Conservation (phyloP, 345 rosid species). For the Populus ilicifolia region DNA sequence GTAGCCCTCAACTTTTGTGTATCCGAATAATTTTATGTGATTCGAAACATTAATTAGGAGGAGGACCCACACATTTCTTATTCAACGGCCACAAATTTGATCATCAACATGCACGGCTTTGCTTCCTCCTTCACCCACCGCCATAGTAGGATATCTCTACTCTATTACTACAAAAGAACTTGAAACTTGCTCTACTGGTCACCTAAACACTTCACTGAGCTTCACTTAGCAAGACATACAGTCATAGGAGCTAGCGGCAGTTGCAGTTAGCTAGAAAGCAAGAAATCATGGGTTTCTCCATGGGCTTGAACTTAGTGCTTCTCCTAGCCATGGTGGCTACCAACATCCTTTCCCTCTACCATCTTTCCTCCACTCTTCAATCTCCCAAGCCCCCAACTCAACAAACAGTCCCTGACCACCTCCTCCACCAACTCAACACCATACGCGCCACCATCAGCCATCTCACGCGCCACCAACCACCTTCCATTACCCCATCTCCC, state of each 20-base stretch:
- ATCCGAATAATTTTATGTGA: no score
- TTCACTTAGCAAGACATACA: neutral
- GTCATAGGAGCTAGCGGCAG: neutral
- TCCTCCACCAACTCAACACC: constrained; percentile 74
- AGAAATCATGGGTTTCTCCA: constrained; percentile 64
- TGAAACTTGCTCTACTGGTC: no score
- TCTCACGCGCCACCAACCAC: constrained; percentile 74
- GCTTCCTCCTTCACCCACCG: no score
- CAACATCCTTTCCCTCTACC: constrained; percentile 90
- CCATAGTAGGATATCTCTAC: no score
- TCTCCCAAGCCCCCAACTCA: constrained; percentile 49
- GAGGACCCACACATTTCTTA: neutral
- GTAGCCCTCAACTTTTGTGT: no score
- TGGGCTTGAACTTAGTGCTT: constrained; percentile 78
- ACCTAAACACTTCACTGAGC: neutral
- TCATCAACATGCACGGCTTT: neutral
- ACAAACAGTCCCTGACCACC: constrained; percentile 65
- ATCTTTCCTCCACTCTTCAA: constrained; percentile 69
- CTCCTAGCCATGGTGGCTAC: constrained; percentile 95
- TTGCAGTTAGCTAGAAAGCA: neutral
- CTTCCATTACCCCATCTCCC: constrained; percentile 20
- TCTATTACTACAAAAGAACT: no score
- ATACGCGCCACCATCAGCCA: constrained; percentile 92
- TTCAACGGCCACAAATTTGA: neutral
- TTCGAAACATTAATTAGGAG: no score